These are phyloP conservation scores for Psilocybe azurescens DNA, from an alignment of 768 basidiomycete genomes.

Conservation along the genomic window DNA sequence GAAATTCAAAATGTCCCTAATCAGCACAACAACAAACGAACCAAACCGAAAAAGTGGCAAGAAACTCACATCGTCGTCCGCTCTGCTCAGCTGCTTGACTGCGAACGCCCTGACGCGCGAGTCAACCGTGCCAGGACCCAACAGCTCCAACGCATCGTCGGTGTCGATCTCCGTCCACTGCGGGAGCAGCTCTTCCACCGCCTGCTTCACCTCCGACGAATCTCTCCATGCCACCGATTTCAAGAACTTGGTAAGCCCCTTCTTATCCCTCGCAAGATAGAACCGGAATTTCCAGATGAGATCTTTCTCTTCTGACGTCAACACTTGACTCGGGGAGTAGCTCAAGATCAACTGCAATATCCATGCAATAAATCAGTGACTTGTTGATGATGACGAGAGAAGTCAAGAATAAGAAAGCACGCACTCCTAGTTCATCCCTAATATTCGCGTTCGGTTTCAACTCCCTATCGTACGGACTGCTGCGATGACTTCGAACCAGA, in stretches of 20 bases:
- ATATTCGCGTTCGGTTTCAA: slow-evolving; percentile 97
- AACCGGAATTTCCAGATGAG: slow-evolving; percentile 99
- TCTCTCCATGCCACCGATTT: slow-evolving; percentile 99
- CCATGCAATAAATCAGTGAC: background rate
- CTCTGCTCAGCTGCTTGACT: slow-evolving; percentile 86
- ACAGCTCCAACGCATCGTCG: slow-evolving; percentile 93
- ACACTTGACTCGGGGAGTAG: slow-evolving; percentile 86
- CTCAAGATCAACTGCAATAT: slow-evolving; percentile 79
- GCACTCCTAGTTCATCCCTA: slow-evolving; percentile 88
- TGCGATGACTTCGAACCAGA: slow-evolving; percentile 92
- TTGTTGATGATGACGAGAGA: background rate
- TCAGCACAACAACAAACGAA: slow-evolving; percentile 5
- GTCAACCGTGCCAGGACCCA: slow-evolving; percentile 89
- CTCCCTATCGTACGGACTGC: slow-evolving; percentile 93
- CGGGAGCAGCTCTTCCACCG: slow-evolving; percentile 93
- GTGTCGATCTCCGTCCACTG: slow-evolving; percentile 98
- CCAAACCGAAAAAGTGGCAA: background rate
- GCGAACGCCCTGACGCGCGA: slow-evolving; percentile 95
- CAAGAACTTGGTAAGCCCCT: slow-evolving; percentile 95
- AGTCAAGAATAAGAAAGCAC: slow-evolving; percentile 25
- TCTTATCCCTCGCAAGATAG: slow-evolving; percentile 90
- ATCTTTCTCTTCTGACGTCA: slow-evolving; percentile 94
- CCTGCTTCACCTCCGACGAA: slow-evolving; percentile 95
- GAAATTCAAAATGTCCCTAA: background rate
- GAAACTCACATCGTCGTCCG: slow-evolving; percentile 87